phyloP scores from a whole-genome alignment of 2,329 filamentous ascomycete species.

The Ophiosphaerella herpotricha region DNA sequence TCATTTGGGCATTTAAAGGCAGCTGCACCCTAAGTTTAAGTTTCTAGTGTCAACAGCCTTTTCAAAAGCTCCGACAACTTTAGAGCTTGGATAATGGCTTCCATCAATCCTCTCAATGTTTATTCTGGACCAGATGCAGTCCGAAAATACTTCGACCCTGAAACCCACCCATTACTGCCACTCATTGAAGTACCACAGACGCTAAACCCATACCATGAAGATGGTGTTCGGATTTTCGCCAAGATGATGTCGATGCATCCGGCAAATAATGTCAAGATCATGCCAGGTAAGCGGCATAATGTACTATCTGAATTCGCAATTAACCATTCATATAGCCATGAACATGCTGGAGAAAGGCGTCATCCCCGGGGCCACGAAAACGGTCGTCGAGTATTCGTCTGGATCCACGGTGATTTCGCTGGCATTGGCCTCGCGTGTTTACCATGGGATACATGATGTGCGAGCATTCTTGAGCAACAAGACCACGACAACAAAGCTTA shows the following conservation, averaged over 20 bases:
- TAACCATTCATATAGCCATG: constrained; percentile 9
- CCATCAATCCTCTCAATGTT: constrained; percentile 51
- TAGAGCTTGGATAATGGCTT: constrained; percentile 7
- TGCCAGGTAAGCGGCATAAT: constrained; percentile 54
- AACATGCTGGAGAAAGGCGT: constrained; percentile 25
- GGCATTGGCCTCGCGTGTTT: constrained; percentile 24
- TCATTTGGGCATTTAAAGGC: too few species aligned
- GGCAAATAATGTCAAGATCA: constrained; percentile 67
- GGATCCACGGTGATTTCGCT: constrained; percentile 28
- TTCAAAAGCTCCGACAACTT: not conserved
- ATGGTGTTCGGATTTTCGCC: constrained; percentile 67
- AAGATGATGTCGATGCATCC: constrained; percentile 70
- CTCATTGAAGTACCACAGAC: constrained; percentile 63
- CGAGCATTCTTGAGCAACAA: constrained; percentile 27
- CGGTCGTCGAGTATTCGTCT: constrained; percentile 25
- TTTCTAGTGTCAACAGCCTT: too few species aligned
- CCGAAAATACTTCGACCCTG: constrained; percentile 64
- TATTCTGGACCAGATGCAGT: constrained; percentile 63
- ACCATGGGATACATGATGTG: constrained; percentile 21
- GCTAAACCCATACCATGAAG: constrained; percentile 61
- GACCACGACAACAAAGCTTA: constrained; percentile 20
- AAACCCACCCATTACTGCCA: constrained; percentile 61
- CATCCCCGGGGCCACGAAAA: constrained; percentile 16
- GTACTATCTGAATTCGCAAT: not conserved
- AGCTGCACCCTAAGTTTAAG: too few species aligned